Evolutionary conservation across 139 green algal genomes (phyloP), one percentile per base, ranked within the genome.

Genomic region (Diplosphaera chodatii): DNA sequence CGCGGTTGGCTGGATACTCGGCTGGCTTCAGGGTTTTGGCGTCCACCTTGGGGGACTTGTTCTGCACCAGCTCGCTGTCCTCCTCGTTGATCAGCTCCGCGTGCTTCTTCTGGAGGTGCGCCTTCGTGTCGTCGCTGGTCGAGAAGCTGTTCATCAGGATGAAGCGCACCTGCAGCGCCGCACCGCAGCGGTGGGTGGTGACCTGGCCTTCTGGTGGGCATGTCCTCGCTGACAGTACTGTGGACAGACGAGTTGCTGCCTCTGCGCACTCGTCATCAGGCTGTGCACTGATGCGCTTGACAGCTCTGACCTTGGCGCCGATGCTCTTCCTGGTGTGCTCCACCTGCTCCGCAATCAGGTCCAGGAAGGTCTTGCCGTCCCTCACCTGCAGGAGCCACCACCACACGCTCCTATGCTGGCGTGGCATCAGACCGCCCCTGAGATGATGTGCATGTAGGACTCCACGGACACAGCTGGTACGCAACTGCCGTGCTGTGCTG

Each of bases 291-390:
- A n/a, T n/a, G n/a, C n/a, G n/a, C n/a, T n/a, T n/a, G n/a, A n/a
- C n/a, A n/a, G n/a, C n/a, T n/a, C n/a, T n/a, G n/a, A 93, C 83
- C 32, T 91, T 79, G 74, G 74, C 76, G 65, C 79, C 84, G 66
- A 87, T 89, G 33, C 79, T 75, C 23, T 78, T 70, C 27, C 91
- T 87, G 72, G 88, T 94, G 78, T 91, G 73, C 83, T 94, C 91
- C 55, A 97, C 87, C 80, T 96, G 91, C 75, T 94, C 83, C 20
- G 89, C 92, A 63, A 97, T 97, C n/a, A 97, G 86, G 83, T 97
- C 92, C 74, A 97, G 78, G 78, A 97, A 97, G 0, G 89, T 96
- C 75, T 93, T 92, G 68, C 87, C 89, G 15, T 96, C 86, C 77
- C 95, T 94, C 28, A 90, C 86, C 67, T 78, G 75, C 63, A 97